Percentiles rank a stretch among this genome's conserved stretches.
phyloP scores from a whole-genome alignment of 2,329 filamentous ascomycete species.

The Diaporthe australafricana region DNA sequence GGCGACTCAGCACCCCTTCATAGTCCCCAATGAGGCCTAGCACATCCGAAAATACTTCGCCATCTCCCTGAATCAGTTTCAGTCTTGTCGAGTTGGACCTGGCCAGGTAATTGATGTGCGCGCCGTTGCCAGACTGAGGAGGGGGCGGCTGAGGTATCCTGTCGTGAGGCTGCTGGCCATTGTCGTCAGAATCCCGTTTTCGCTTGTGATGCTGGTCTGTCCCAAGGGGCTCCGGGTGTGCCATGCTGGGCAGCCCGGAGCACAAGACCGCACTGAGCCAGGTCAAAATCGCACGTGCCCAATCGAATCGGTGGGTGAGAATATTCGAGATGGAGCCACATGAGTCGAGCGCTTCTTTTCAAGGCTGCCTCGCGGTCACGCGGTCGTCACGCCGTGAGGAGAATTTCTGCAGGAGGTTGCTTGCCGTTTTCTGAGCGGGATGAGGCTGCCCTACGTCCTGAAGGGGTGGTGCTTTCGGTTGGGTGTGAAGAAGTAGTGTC shows the following conservation, averaged over 20 bases:
- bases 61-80: slow-evolving; percentile 64
- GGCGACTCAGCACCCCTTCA: slow-evolving; percentile 82
- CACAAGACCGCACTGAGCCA: slow-evolving; percentile 32
- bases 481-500: background rate
- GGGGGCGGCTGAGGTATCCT: slow-evolving; percentile 58
- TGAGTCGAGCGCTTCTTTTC: slow-evolving; percentile 6
- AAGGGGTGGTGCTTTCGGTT: background rate
- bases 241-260: slow-evolving; percentile 49
- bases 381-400: background rate
- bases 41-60: slow-evolving; percentile 79
- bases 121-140: slow-evolving; percentile 54
- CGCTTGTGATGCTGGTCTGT: slow-evolving; percentile 56
- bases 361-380: background rate
- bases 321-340: slow-evolving; percentile 3
- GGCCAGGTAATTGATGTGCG: slow-evolving; percentile 66
- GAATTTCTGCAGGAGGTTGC: background rate
- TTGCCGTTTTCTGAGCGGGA: background rate
- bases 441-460: background rate
- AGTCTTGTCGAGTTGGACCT: slow-evolving; percentile 58
- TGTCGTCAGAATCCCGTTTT: slow-evolving; percentile 61
- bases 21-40: slow-evolving; percentile 81
- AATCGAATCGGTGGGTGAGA: background rate
- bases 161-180: slow-evolving; percentile 51
- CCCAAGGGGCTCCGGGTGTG: slow-evolving; percentile 44
- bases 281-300: slow-evolving; percentile 13